Conservation (phyloP, 169 alveolate species). For the Eimeria sp. region DNA sequence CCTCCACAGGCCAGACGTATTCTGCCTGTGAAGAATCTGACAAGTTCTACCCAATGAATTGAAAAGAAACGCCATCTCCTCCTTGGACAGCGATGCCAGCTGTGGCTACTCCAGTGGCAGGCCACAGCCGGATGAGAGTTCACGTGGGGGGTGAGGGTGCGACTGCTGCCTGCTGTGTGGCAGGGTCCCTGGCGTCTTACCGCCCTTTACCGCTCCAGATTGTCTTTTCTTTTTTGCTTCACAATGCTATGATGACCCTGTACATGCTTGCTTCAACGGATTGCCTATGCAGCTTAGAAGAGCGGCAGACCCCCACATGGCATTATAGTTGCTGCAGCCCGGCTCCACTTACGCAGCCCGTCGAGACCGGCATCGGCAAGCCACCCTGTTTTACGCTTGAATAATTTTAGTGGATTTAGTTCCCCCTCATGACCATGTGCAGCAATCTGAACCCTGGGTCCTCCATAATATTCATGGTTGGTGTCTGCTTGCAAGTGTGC, state of each 20-base stretch:
- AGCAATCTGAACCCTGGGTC: neutral
- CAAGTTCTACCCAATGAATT: slow-evolving; percentile 63
- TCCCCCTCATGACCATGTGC: neutral
- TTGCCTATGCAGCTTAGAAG: slow-evolving; percentile 45
- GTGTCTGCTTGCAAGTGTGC: neutral
- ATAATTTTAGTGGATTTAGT: neutral
- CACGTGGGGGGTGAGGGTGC: slow-evolving; percentile 83
- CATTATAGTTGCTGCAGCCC: slow-evolving; percentile 38
- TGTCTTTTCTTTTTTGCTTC: neutral
- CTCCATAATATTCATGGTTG: neutral
- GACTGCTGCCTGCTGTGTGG: slow-evolving; percentile 76
- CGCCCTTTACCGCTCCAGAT: slow-evolving; percentile 15
- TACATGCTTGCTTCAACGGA: slow-evolving; percentile 39
- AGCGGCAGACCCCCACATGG: slow-evolving; percentile 61
- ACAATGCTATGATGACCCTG: slow-evolving; percentile 8
- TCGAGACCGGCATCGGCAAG: slow-evolving; percentile 4
- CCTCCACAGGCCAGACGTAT: slow-evolving; percentile 66
- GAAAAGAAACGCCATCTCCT: slow-evolving; percentile 64
- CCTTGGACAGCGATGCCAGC: slow-evolving; percentile 73
- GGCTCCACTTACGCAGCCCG: slow-evolving; percentile 44
- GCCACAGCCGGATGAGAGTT: slow-evolving; percentile 74
- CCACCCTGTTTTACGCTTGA: neutral
- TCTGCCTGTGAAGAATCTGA: slow-evolving; percentile 75
- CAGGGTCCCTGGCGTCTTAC: slow-evolving; percentile 71
- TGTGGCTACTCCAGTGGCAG: slow-evolving; percentile 81